Conservation (phyloP, 768 basidiomycete genomes). For the Hygrocybe punicea region DNA sequence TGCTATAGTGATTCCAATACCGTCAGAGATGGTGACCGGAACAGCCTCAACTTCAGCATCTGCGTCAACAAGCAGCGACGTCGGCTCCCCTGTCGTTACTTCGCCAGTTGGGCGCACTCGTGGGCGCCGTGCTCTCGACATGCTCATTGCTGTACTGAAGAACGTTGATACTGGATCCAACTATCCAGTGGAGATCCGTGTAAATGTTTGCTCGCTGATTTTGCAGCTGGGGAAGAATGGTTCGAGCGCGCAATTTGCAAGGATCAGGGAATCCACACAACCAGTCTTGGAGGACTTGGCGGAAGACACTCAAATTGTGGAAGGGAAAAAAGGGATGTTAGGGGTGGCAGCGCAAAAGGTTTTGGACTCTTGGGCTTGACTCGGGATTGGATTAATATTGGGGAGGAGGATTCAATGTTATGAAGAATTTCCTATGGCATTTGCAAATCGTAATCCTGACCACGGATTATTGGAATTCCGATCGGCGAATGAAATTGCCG, state of each 20-base stretch:
- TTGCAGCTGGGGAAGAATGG: slow-evolving; percentile 57
- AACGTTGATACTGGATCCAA: slow-evolving; percentile 50
- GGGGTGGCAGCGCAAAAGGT: slow-evolving; percentile 39
- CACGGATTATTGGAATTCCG: too few relatives aligned
- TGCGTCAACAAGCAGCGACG: slow-evolving; percentile 43
- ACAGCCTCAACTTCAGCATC: slow-evolving; percentile 35
- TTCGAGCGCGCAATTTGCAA: slow-evolving; percentile 45
- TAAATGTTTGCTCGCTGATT: slow-evolving; percentile 72
- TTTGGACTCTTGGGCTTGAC: slow-evolving; percentile 40
- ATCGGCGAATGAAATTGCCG: too few relatives aligned
- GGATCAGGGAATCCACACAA: slow-evolving; percentile 49
- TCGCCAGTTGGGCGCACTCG: slow-evolving; percentile 41
- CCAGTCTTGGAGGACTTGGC: slow-evolving; percentile 52
- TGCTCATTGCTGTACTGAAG: slow-evolving; percentile 59
- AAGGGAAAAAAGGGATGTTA: slow-evolving; percentile 45
- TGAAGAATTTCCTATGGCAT: background rate
- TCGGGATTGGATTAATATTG: background rate
- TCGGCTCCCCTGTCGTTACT: slow-evolving; percentile 46
- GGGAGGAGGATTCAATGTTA: background rate
- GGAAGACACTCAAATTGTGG: slow-evolving; percentile 30
- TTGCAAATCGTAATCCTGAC: too few relatives aligned
- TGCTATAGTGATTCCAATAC: slow-evolving; percentile 52
- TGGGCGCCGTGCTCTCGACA: slow-evolving; percentile 59
- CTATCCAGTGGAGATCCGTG: slow-evolving; percentile 72
- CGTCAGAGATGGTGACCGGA: slow-evolving; percentile 36